Evolutionary conservation across 108 stramenopile species (phyloP), one percentile per base, ranked within the genome.

Genomic region (Skeletonema grethae): DNA sequence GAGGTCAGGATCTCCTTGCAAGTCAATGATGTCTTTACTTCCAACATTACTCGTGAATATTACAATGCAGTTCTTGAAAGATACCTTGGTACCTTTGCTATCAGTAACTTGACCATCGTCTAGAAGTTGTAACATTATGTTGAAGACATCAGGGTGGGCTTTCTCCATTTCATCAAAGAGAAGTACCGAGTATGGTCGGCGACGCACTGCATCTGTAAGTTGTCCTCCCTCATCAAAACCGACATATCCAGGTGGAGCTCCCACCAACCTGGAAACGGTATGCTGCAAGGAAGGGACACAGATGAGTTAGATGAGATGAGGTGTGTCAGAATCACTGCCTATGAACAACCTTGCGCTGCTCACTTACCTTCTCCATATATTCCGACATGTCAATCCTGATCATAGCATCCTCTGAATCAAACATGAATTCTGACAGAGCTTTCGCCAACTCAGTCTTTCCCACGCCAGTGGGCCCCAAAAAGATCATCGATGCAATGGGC

Each of bases 151-250:
- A 4, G 90, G 87, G 64, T 99, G 99, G 3, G 99, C 99, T 85
- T 99, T 99, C 69, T 99, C 99, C 90, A 99, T 96, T 73, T 99
- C 99, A 64, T 99, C 99, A 58, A 99, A 97, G 15, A 99, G 73
- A 18, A 99, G 64, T 16, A 99, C 98, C 12, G 95, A 85, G 76
- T 99, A 99, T 4, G 99, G 99, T 28, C 93, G 89, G 30, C 97
- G 90, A 16, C 97, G 88, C 28, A 99, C 93, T 12, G 98, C 98
- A 66, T 99, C 98, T 16, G 99, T 99, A 46, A 99, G 91, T 76
- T 99, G 98, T 24, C 99, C 99, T 46, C 99, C 99, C 73, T 97
- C 96, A 39, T 99, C 98, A 75, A 98, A 96, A 10, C 98, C 98
- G 7, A 70, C 61, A 61, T 84, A 82, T 32, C 93, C 93, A 10